These are phyloP conservation scores for Tolypocladium ovalisporum DNA, from an alignment of 2,329 filamentous ascomycete genomes.

Conservation along the genomic window DNA sequence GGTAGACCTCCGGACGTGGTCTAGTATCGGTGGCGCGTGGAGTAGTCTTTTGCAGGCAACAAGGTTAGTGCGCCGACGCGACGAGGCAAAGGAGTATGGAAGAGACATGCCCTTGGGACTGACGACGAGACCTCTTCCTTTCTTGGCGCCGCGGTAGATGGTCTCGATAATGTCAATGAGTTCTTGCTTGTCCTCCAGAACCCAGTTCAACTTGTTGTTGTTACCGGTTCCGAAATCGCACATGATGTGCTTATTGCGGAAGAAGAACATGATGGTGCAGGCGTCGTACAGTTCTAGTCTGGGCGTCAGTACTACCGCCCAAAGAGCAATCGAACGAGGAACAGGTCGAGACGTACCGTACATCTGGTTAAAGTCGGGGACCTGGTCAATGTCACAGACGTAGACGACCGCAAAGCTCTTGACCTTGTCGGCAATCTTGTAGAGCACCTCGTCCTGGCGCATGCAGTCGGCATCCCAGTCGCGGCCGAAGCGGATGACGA, in stretches of 20 bases:
- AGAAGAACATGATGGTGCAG: slow-evolving; percentile 94
- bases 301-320: neutral
- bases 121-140: slow-evolving; percentile 90
- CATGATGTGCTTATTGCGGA: slow-evolving; percentile 98
- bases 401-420: slow-evolving; percentile 93
- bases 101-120: slow-evolving; percentile 63
- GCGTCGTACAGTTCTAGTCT: slow-evolving; percentile 63
- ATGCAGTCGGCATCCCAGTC: slow-evolving; percentile 68
- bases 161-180: slow-evolving; percentile 98
- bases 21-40: slow-evolving; percentile 26
- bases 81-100: neutral
- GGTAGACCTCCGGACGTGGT: neutral
- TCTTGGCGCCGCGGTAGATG: slow-evolving; percentile 96
- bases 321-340: neutral
- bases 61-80: slow-evolving; percentile 1
- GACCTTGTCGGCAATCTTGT: slow-evolving; percentile 83
- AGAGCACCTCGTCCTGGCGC: slow-evolving; percentile 82
- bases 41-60: slow-evolving; percentile 16
- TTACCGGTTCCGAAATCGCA: slow-evolving; percentile 96
- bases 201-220: slow-evolving; percentile 98
- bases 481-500: slow-evolving; percentile 87
- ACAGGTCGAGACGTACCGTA: slow-evolving; percentile 42
- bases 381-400: slow-evolving; percentile 83
- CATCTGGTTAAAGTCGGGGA: slow-evolving; percentile 93
- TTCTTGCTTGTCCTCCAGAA: slow-evolving; percentile 91